Evolutionary conservation across 768 basidiomycete species (phyloP), one percentile per base, ranked within the genome.

Genomic region (Glaciozyma antarctica): DNA sequence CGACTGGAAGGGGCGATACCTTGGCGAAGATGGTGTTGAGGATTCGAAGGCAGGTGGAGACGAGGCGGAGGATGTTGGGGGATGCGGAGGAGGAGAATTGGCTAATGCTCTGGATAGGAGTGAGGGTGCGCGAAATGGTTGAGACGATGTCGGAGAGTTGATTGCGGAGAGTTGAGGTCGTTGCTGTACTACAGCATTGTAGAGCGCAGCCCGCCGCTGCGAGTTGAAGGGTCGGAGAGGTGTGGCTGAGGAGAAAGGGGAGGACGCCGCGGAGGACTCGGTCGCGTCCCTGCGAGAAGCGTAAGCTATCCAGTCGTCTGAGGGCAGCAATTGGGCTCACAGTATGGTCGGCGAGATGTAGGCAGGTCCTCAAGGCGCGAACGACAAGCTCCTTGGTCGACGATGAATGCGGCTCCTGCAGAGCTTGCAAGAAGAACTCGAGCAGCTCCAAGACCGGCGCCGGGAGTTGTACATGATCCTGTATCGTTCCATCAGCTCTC

Each of bases 191-290:
- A 16, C 45, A 16, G 57, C 56, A 58, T 12, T 61, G 62, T 2
- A 69, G 62, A 10, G 61, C 28, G 32, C 64, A 58, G 16, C 51
- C 41, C 17, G 65, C 65, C 1, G 62, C 65, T 34, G 61, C 48
- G 2, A 58, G 24, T 5, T 62, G 64, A 1, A 66, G 30, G 12
- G 64, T 48, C 0, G 59, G 49, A 6, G 58, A 43, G 12, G 43
- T 12, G 15, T 24, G 55, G n/a, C 59, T 32, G 43, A 57, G 28
- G 30, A 69, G 49, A 15, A 63, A 34, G 2, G 68, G 59, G 1
- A 24, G 3, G 13, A 32, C 8, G 2, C 26, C 12, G 3, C 2
- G 34, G 2, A 69, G n/a, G 45, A 69, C 38, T 15, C 19, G 22
- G 32, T 61, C 65, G 45, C 43, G 55, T 12, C 47, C 60, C 60